Conservation (phyloP, 2,329 filamentous ascomycete genomes). For the Ophiostoma novo-ulmi region DNA sequence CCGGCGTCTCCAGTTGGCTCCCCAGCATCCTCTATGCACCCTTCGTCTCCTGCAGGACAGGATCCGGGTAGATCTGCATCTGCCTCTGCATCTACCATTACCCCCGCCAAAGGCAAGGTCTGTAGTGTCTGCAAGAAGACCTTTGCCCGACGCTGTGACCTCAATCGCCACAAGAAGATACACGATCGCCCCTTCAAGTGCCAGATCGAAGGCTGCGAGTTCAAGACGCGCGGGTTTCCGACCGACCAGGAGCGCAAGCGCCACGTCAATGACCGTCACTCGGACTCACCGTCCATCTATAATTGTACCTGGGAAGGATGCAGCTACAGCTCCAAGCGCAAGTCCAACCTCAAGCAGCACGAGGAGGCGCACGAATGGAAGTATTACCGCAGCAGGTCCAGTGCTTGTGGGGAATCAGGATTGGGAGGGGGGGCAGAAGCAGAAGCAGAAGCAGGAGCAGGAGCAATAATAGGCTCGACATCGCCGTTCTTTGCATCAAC, state of each 20-base stretch:
- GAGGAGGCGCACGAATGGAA: slow-evolving; percentile 73
- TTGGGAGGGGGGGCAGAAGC: no score
- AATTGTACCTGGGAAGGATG: slow-evolving; percentile 62
- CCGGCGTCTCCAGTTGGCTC: background rate
- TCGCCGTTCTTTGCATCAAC: background rate
- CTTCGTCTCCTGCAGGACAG: background rate
- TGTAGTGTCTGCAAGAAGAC: background rate
- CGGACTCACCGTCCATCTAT: slow-evolving; percentile 57
- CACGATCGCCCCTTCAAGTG: slow-evolving; percentile 2
- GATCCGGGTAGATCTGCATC: no score
- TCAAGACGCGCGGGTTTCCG: slow-evolving; percentile 64
- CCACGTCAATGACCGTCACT: slow-evolving; percentile 74
- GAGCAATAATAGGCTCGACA: no score
- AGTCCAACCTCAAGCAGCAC: slow-evolving; percentile 79
- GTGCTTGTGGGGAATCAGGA: no score
- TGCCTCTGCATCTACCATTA: background rate
- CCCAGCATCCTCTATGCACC: background rate
- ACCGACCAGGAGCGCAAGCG: slow-evolving; percentile 75
- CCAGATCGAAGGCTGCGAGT: slow-evolving; percentile 53
- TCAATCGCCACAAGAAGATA: background rate
- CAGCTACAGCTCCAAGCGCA: slow-evolving; percentile 68
- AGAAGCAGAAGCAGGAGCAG: no score
- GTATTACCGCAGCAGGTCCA: slow-evolving; percentile 59
- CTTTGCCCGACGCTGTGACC: background rate
- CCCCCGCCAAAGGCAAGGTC: background rate